A percentile compares a stretch with the other conserved stretches of the same genome.
Evolutionary conservation across 1,284 basidiomycete species (phyloP).

Genomic region (Sanguinoderma infundibulare): DNA sequence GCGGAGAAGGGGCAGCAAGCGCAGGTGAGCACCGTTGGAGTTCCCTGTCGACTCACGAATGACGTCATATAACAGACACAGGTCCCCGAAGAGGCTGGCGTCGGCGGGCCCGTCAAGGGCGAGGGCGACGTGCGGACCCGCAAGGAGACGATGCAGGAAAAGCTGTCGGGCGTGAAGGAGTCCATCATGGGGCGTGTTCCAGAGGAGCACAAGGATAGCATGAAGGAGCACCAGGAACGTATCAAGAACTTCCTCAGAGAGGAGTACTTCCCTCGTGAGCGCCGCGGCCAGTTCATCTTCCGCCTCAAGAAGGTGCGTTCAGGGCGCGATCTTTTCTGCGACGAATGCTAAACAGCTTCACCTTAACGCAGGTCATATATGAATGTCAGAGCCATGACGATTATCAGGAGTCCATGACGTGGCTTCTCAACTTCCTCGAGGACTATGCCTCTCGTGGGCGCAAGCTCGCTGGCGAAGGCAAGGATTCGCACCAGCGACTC

Average conservation of each 20-base stretch:
- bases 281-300: conserved; percentile 84
- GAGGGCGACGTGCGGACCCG: conserved; percentile 51
- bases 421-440: conserved; percentile 73
- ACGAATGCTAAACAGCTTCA: not conserved
- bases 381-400: conserved; percentile 94
- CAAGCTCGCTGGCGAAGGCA: conserved; percentile 46
- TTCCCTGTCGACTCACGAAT: not conserved
- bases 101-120: conserved; percentile 28
- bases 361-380: conserved; percentile 59
- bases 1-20: conserved; percentile 26
- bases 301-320: conserved; percentile 67
- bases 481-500: conserved; percentile 39
- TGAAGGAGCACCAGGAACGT: conserved; percentile 54
- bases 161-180: conserved; percentile 49
- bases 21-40: conserved; percentile 23
- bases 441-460: conserved; percentile 76
- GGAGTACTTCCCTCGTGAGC: conserved; percentile 87
- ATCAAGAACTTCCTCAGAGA: conserved; percentile 72
- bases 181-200: conserved; percentile 57
- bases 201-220: conserved; percentile 63
- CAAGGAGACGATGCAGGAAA: conserved; percentile 52
- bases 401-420: conserved; percentile 83
- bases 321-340: not conserved
- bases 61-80: conserved; percentile 20
- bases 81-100: conserved; percentile 29